A percentile compares a stretch with the other conserved stretches of the same genome.
Conservation (phyloP, 352 stramenopile species). For the Phytophthora cajani region DNA sequence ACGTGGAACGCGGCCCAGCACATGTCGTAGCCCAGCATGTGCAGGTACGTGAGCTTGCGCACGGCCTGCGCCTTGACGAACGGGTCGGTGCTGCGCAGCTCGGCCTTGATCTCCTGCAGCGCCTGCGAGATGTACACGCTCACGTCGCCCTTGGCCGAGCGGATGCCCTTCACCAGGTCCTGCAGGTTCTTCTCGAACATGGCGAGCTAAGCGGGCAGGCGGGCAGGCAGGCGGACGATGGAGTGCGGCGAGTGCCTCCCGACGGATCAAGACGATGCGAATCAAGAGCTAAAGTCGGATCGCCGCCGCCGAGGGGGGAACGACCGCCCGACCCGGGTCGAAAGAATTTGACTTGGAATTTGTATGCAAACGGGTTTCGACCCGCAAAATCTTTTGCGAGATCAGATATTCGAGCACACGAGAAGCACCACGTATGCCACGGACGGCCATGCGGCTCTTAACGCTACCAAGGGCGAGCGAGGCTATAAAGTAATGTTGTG, state of each 20-base stretch:
- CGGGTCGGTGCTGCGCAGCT: slow-evolving; percentile 96
- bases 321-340: slow-evolving; percentile 23
- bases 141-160: slow-evolving; percentile 96
- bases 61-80: slow-evolving; percentile 98
- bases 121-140: slow-evolving; percentile 97
- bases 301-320: slow-evolving; percentile 11
- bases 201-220: not conserved
- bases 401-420: slow-evolving; percentile 11
- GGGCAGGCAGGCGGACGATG: not conserved
- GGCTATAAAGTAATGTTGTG: not conserved
- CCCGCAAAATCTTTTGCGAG: slow-evolving; percentile 31
- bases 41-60: slow-evolving; percentile 96
- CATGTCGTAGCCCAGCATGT: slow-evolving; percentile 99
- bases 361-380: slow-evolving; percentile 34
- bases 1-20: slow-evolving; percentile 97
- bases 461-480: not conserved
- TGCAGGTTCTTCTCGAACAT: slow-evolving; percentile 99
- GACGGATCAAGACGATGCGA: slow-evolving; percentile 23
- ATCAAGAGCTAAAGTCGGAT: slow-evolving; percentile 39
- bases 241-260: not conserved
- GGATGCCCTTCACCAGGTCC: slow-evolving; percentile 99
- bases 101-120: slow-evolving; percentile 98
- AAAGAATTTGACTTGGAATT: slow-evolving; percentile 7
- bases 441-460: not conserved
- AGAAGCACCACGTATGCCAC: not conserved